Percentiles rank a stretch among this genome's conserved stretches.
Evolutionary conservation across 495 filamentous ascomycete genomes (phyloP).

Genomic region (Talaromyces thailandensis): DNA sequence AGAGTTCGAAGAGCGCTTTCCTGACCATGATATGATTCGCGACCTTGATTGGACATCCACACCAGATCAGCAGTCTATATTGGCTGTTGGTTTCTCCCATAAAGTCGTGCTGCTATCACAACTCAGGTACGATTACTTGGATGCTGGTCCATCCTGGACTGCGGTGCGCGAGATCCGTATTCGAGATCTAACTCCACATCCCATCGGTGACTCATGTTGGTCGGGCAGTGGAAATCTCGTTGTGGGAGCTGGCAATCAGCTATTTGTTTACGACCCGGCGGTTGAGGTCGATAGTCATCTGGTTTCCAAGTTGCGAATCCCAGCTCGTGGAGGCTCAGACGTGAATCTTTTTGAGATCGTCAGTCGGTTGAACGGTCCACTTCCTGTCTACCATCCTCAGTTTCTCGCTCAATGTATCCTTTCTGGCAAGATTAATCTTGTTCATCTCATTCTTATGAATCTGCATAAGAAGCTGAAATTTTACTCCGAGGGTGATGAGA

Average conservation of each 20-base stretch:
- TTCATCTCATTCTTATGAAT: constrained; percentile 63
- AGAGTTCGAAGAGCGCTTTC: constrained; percentile 70
- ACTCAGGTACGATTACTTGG: constrained; percentile 88
- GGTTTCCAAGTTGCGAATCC: constrained; percentile 54
- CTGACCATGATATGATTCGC: constrained; percentile 62
- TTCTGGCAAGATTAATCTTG: constrained; percentile 63
- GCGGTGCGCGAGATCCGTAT: constrained; percentile 74
- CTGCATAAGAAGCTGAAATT: constrained; percentile 77
- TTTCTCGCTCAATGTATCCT: constrained; percentile 85
- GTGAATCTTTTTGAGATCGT: constrained; percentile 74
- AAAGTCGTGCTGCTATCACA: constrained; percentile 79
- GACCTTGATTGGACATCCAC: constrained; percentile 95
- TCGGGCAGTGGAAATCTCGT: constrained; percentile 73
- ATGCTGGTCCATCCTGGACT: constrained; percentile 85
- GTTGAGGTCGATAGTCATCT: constrained; percentile 57
- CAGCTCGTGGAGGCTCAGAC: constrained; percentile 36
- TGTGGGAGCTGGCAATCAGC: constrained; percentile 83
- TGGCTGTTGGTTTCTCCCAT: constrained; percentile 85
- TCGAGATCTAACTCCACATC: constrained; percentile 75
- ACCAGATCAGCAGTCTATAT: constrained; percentile 80
- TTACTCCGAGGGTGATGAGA: constrained; percentile 68
- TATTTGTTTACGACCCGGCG: constrained; percentile 77
- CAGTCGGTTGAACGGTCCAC: constrained; percentile 71
- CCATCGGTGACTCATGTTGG: constrained; percentile 91
- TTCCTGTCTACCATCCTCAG: constrained; percentile 91